phyloP scores from a whole-genome alignment of 2,329 filamentous ascomycete species.

The Calonectria pteridis region DNA sequence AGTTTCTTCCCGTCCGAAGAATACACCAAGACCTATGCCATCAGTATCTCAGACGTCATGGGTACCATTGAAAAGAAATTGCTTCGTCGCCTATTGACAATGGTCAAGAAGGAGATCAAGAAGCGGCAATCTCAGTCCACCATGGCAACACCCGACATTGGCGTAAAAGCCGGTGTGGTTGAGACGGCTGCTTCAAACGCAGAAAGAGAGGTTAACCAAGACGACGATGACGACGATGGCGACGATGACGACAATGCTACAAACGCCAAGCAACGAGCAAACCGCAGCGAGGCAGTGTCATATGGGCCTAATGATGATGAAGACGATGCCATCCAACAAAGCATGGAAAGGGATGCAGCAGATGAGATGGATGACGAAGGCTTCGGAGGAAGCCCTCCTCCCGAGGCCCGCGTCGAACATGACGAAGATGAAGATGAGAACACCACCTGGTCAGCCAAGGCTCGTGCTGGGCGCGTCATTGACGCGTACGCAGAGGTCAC shows the following conservation, averaged over 20 bases:
- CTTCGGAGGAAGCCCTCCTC: constrained; percentile 64
- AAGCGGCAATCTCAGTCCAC: constrained; percentile 77
- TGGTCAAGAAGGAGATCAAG: constrained; percentile 84
- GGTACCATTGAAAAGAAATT: constrained; percentile 85
- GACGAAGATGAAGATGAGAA: constrained; percentile 52
- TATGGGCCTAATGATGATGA: constrained; percentile 96
- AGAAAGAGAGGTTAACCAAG: constrained; percentile 50
- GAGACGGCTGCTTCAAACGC: constrained; percentile 59
- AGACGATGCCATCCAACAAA: constrained; percentile 79
- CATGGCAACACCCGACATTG: constrained; percentile 82
- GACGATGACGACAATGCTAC: constrained; percentile 85
- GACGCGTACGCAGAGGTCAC: constrained; percentile 75
- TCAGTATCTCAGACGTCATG: constrained; percentile 82
- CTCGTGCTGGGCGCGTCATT: constrained; percentile 74
- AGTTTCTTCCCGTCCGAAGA: constrained; percentile 88
- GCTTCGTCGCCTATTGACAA: constrained; percentile 76
- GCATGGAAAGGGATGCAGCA: constrained; percentile 71
- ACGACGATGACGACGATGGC: constrained; percentile 67
- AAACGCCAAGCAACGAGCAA: constrained; percentile 78
- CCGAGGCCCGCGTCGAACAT: constrained; percentile 54
- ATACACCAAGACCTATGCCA: constrained; percentile 88
- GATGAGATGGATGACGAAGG: constrained; percentile 66
- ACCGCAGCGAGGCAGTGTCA: constrained; percentile 84
- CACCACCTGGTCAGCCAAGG: constrained; percentile 55
- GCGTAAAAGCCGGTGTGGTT: constrained; percentile 64